These are phyloP conservation scores for Zasmidium citrigriseum DNA, from an alignment of 2,329 filamentous ascomycete species.

Conservation along the genomic window DNA sequence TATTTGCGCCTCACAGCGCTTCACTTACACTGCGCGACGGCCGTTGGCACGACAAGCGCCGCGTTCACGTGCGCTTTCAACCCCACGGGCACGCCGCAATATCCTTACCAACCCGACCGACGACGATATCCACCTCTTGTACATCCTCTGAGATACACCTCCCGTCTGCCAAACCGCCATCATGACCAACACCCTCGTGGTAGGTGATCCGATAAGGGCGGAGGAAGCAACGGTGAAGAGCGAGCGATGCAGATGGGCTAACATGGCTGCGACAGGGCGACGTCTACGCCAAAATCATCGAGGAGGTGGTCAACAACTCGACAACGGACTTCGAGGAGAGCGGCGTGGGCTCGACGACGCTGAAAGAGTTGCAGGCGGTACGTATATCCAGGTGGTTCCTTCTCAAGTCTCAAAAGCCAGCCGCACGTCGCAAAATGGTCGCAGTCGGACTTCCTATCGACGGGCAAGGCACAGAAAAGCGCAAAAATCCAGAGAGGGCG, in stretches of 20 bases:
- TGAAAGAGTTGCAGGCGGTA: constrained; percentile 87
- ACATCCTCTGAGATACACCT: background rate
- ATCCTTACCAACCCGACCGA: background rate
- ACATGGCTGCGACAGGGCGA: constrained; percentile 55
- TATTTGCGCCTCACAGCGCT: background rate
- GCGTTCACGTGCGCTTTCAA: constrained; percentile 4
- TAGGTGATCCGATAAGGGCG: constrained; percentile 15
- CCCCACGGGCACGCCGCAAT: background rate
- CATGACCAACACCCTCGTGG: constrained; percentile 33
- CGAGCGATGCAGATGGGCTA: constrained; percentile 15
- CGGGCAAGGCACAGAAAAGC: constrained; percentile 1
- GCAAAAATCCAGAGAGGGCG: constrained; percentile 1
- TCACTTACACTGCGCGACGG: constrained; percentile 9
- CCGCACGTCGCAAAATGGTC: background rate
- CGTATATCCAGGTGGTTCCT: constrained; percentile 31
- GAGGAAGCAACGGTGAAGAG: background rate
- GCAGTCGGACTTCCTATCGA: background rate
- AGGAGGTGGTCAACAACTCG: constrained; percentile 65
- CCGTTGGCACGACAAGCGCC: constrained; percentile 1
- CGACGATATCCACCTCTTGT: constrained; percentile 1
- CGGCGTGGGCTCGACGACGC: constrained; percentile 81
- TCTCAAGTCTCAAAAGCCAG: constrained; percentile 1
- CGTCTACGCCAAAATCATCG: constrained; percentile 89
- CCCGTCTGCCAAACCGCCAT: background rate
- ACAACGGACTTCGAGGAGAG: constrained; percentile 96